Conservation (phyloP, 2,329 filamentous ascomycete species). For the Leptographium procerum region DNA sequence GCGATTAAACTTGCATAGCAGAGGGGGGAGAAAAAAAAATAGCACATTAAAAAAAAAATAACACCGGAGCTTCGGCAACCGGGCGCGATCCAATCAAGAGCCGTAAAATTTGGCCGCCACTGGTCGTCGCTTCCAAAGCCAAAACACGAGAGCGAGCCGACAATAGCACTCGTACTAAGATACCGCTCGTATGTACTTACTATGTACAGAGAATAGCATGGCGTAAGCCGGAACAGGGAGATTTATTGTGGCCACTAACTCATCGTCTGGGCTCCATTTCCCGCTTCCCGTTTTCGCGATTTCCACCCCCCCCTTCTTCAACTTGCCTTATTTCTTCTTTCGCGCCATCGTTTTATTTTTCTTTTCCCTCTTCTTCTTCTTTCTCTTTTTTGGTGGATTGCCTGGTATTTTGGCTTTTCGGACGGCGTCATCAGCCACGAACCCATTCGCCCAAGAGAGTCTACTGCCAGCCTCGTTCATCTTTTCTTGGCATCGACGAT, state of each 20-base stretch:
- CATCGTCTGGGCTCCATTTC: neutral
- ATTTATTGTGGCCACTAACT: neutral
- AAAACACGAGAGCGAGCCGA: constrained; percentile 2
- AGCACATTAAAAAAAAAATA: too few species aligned
- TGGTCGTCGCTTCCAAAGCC: neutral
- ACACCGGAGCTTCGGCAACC: constrained; percentile 5
- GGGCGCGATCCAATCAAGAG: neutral
- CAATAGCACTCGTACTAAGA: too few species aligned
- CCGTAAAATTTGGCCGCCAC: neutral
- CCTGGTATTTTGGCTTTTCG: neutral
- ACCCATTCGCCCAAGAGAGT: neutral
- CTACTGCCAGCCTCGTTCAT: neutral
- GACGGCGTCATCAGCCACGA: neutral
- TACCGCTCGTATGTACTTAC: too few species aligned
- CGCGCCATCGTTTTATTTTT: too few species aligned
- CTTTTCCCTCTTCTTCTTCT: neutral
- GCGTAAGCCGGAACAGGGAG: neutral
- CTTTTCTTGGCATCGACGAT: neutral
- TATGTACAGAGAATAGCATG: too few species aligned
- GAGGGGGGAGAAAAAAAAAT: neutral
- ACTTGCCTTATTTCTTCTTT: neutral
- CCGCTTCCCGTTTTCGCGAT: neutral
- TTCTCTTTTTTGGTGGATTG: neutral
- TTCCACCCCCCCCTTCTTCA: neutral
- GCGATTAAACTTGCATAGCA: neutral